A percentile compares a stretch with the other conserved stretches of the same genome.
Conservation (phyloP, 2,329 filamentous ascomycete species). For the Pyrenochaeta sp. region DNA sequence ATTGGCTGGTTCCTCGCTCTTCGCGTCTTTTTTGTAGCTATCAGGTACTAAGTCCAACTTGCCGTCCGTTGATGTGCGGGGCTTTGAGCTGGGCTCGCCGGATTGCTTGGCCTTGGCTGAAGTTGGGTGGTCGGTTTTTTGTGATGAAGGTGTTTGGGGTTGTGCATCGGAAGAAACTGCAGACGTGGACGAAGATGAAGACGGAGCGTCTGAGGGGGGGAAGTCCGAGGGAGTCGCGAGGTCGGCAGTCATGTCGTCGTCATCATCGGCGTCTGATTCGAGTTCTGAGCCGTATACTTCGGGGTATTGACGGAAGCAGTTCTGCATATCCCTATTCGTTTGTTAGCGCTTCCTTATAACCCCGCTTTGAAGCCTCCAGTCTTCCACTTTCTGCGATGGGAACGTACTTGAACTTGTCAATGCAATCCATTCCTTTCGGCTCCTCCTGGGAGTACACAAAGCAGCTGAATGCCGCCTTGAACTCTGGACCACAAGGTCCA, state of each 20-base stretch:
- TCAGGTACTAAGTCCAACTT: slow-evolving; percentile 5
- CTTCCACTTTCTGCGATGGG: not conserved
- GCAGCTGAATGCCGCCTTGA: slow-evolving; percentile 95
- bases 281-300: slow-evolving; percentile 93
- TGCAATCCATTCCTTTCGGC: slow-evolving; percentile 97
- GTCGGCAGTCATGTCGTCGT: slow-evolving; percentile 57
- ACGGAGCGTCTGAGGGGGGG: not conserved
- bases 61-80: not conserved
- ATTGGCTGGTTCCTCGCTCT: slow-evolving; percentile 24
- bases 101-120: slow-evolving; percentile 13
- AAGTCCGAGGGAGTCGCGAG: slow-evolving; percentile 9
- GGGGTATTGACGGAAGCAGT: slow-evolving; percentile 92
- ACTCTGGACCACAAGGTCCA: slow-evolving; percentile 94
- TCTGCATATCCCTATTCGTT: slow-evolving; percentile 82
- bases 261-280: slow-evolving; percentile 78
- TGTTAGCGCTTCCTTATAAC: slow-evolving; percentile 10
- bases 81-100: slow-evolving; percentile 14
- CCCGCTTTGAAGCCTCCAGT: not conserved
- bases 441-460: slow-evolving; percentile 96
- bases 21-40: slow-evolving; percentile 25
- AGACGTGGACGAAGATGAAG: not conserved
- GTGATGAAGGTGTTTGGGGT: not conserved
- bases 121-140: slow-evolving; percentile 11
- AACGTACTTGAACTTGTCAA: slow-evolving; percentile 94
- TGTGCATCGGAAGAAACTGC: not conserved